phyloP scores from a whole-genome alignment of 2,329 filamentous ascomycete genomes.

The Cercospora zeina region DNA sequence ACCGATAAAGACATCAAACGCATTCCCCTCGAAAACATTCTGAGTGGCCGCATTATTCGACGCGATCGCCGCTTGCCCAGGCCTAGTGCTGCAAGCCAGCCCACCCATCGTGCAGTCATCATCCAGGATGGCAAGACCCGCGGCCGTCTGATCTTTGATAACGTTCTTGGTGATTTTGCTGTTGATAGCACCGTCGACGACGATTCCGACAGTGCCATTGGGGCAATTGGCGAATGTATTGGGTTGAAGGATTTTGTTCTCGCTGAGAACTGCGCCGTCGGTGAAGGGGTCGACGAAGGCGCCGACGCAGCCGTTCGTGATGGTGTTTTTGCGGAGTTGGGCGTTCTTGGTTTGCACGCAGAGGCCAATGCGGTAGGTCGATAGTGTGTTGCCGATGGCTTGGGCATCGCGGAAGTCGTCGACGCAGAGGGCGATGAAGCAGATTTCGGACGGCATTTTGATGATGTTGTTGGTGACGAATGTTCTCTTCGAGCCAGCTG shows the following conservation, averaged over 20 bases:
- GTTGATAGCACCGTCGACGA: neutral
- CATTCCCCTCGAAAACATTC: neutral
- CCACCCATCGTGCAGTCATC: neutral
- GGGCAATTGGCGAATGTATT: neutral
- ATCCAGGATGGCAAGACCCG: neutral
- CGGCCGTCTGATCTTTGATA: neutral
- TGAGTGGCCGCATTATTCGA: neutral
- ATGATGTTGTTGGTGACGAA: neutral
- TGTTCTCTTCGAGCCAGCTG: neutral
- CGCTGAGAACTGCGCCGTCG: neutral
- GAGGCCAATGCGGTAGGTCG: neutral
- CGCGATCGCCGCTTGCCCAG: neutral
- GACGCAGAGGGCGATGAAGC: neutral
- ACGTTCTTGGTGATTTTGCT: neutral
- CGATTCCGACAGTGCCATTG: neutral
- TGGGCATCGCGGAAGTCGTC: neutral
- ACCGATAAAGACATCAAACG: neutral
- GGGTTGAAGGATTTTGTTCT: neutral
- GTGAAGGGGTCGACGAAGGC: slow-evolving; percentile 2
- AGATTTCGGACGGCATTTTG: neutral
- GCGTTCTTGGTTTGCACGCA: neutral
- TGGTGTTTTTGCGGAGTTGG: neutral
- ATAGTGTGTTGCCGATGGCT: neutral
- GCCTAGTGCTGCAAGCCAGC: neutral
- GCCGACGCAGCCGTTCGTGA: neutral